Base-by-base conservation (phyloP, 768 basidiomycete genomes). In the Boletus sp. region DNA sequence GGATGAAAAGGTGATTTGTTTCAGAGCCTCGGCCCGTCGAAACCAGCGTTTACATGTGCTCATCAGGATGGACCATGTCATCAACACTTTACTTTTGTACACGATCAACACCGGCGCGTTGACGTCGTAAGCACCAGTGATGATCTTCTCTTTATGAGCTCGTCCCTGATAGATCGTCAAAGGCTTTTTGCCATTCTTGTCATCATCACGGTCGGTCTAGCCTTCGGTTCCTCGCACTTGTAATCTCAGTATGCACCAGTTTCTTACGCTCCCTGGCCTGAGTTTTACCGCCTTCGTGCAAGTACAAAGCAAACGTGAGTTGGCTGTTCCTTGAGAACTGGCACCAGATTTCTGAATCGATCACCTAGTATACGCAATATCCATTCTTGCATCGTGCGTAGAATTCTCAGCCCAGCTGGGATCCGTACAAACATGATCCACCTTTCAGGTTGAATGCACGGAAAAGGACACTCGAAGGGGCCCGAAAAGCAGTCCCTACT, bases 71-170 rank as follows among this genome's bases (percentile, higher is more conserved):
- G 52, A 64, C 12, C 50, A 37, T 5, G 32, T 64, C 29, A 54
- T 64, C 50, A 57, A 64, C 8, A 53, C 55, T 3, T 49, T 64
- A n/a, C 50, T 64, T 7, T 18, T 64, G 28, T 64, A 64, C 47
- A 64, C 35, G 7, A 50, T 60, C 46, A 35, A 35, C 33, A 35
- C 33, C 33, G 11, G 7, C 8, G 33, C 33, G 5, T 35, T 35
- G 33, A 35, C 62, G 1, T 64, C 58, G 58, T 64, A 32, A 54
- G 46, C 48, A 17, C n/a, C 33, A 35, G 33, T 35, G 33, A 9
- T 5, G 4, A 24, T 24, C 4, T 35, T 35, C 33, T 35, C 11
- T 35, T 8, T 35, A 5, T 35, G 7, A 35, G 33, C 33, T 11
- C 7, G 33, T 11, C 33, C 33, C 33, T 35, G 33, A 35, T 35